These are phyloP conservation scores for Alternaria gaisen DNA, from an alignment of 2,329 filamentous ascomycete species.

Conservation along the genomic window DNA sequence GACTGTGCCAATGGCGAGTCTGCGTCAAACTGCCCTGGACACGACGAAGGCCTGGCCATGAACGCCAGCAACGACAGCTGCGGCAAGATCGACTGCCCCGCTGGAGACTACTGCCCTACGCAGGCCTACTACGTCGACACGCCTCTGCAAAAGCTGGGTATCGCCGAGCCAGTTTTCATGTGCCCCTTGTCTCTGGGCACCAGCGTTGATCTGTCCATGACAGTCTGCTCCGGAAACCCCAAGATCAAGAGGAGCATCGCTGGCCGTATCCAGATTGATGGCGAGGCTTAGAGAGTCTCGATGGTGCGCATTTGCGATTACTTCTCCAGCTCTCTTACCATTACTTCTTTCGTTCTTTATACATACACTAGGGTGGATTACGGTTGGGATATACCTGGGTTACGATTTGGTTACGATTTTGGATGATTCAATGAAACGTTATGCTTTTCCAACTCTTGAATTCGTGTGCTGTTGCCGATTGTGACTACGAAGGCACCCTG, in stretches of 20 bases:
- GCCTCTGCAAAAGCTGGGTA: constrained; percentile 30
- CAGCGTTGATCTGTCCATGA: constrained; percentile 33
- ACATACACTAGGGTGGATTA: constrained; percentile 6
- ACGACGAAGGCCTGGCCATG: constrained; percentile 33
- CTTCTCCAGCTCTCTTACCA: constrained; percentile 6
- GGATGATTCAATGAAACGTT: constrained; percentile 8
- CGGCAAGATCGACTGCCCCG: constrained; percentile 22
- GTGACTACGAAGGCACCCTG: neutral
- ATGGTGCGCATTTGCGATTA: neutral
- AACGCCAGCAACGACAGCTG: constrained; percentile 18
- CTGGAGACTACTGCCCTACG: constrained; percentile 36
- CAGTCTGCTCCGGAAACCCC: constrained; percentile 28
- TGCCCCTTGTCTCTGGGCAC: constrained; percentile 26
- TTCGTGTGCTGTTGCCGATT: neutral
- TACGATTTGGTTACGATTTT: constrained; percentile 7
- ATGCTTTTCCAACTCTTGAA: neutral
- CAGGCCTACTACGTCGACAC: constrained; percentile 37
- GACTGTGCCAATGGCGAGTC: constrained; percentile 36
- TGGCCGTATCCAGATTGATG: constrained; percentile 25
- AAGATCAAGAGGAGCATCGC: constrained; percentile 38
- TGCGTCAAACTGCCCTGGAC: constrained; percentile 33
- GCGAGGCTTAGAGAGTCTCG: constrained; percentile 5
- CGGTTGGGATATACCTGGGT: constrained; percentile 1
- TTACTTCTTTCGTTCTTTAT: constrained; percentile 10
- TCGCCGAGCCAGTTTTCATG: constrained; percentile 36